Percentiles rank a stretch among this genome's conserved stretches.
phyloP scores from a whole-genome alignment of 2,329 filamentous ascomycete genomes.

The Leptographium procerum region DNA sequence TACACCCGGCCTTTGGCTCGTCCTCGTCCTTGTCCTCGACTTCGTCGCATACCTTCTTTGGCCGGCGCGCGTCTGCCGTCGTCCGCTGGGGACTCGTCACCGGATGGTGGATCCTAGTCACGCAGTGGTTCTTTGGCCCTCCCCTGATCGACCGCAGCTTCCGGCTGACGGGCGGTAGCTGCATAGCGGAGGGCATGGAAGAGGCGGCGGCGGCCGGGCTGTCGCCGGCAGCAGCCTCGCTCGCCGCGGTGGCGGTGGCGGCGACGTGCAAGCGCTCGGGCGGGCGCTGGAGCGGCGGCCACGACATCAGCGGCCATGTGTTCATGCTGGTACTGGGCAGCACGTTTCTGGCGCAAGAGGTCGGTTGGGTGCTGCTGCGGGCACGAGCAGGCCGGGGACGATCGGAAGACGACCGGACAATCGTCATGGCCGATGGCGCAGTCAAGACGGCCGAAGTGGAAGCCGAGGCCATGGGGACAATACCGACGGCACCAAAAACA shows the following conservation, averaged over 20 bases:
- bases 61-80: constrained; percentile 35
- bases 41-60: constrained; percentile 12
- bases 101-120: constrained; percentile 70
- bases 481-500: background rate
- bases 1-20: constrained; percentile 45
- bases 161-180: constrained; percentile 75
- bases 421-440: constrained; percentile 56
- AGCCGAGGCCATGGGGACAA: constrained; percentile 19
- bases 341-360: constrained; percentile 70
- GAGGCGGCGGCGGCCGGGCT: constrained; percentile 22
- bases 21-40: no score
- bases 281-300: constrained; percentile 80
- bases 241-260: constrained; percentile 35
- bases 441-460: constrained; percentile 48
- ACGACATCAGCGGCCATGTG: constrained; percentile 92
- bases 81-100: constrained; percentile 65
- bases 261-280: constrained; percentile 74
- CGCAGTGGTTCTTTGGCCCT: constrained; percentile 95
- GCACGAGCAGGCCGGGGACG: constrained; percentile 16
- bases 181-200: constrained; percentile 44
- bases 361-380: constrained; percentile 46
- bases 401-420: constrained; percentile 48
- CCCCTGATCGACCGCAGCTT: constrained; percentile 85
- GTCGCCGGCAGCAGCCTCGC: background rate
- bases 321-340: constrained; percentile 83